These are phyloP conservation scores for Kwoniella heveanensis DNA, from an alignment of 768 basidiomycete species.

Conservation along the genomic window DNA sequence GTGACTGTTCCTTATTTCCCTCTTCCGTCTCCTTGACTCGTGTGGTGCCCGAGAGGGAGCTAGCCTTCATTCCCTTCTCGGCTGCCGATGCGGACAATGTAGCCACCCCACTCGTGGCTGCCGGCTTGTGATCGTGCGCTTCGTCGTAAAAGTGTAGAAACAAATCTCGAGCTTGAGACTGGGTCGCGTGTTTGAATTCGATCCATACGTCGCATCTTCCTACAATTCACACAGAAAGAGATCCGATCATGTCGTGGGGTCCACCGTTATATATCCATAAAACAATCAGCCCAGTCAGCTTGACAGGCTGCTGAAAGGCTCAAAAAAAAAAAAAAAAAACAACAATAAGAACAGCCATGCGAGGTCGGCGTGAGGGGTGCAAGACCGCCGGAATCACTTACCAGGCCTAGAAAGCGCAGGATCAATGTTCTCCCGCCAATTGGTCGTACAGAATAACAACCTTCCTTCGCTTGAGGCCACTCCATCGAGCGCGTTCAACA, in stretches of 20 bases:
- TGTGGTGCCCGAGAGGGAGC: too few species aligned
- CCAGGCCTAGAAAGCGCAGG: conserved; percentile 28
- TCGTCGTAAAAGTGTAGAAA: conserved; percentile 39
- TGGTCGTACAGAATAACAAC: conserved; percentile 35
- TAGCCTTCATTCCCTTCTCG: too few species aligned
- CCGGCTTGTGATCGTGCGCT: too few species aligned
- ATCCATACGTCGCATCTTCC: conserved; percentile 80
- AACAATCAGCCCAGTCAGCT: too few species aligned
- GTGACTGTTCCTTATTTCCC: too few species aligned
- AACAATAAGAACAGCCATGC: too few species aligned
- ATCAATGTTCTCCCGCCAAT: conserved; percentile 29
- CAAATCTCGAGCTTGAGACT: conserved; percentile 59
- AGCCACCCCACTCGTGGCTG: too few species aligned
- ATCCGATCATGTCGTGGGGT: background rate
- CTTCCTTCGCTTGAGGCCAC: conserved; percentile 29
- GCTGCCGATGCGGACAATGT: too few species aligned
- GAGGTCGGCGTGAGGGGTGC: background rate
- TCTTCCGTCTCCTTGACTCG: too few species aligned
- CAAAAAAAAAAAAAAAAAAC: too few species aligned
- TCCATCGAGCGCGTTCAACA: conserved; percentile 41
- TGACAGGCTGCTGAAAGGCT: too few species aligned
- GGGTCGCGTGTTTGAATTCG: conserved; percentile 78
- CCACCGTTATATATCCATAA: too few species aligned
- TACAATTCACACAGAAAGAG: background rate
- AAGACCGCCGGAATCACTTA: conserved; percentile 12